Percentiles rank a stretch among this genome's conserved stretches.
These are phyloP conservation scores for Aspergillus sp. DNA, from an alignment of 2,329 filamentous ascomycete genomes.

Conservation along the genomic window DNA sequence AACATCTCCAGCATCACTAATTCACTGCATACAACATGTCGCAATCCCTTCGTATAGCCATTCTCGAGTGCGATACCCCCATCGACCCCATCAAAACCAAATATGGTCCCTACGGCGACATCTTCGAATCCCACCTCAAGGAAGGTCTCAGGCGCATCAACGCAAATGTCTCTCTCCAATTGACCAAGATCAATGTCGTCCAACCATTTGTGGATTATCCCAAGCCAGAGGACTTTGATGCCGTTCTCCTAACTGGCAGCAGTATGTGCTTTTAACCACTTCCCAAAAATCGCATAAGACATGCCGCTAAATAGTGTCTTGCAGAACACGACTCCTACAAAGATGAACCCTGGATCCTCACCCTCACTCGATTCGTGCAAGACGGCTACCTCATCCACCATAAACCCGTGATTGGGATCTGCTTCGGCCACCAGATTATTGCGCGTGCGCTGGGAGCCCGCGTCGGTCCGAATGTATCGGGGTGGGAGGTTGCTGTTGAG, in stretches of 20 bases:
- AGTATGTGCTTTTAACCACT: slow-evolving; percentile 23
- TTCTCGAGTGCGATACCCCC: slow-evolving; percentile 35
- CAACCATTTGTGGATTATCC: slow-evolving; percentile 21
- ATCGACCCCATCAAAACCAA: slow-evolving; percentile 24
- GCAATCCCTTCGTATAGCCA: slow-evolving; percentile 23
- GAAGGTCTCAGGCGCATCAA: slow-evolving; percentile 18
- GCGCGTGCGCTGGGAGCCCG: slow-evolving; percentile 44
- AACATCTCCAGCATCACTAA: no score
- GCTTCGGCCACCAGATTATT: slow-evolving; percentile 54
- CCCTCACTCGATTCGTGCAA: slow-evolving; percentile 45
- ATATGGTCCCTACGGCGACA: slow-evolving; percentile 27
- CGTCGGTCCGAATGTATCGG: slow-evolving; percentile 42
- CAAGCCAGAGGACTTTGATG: slow-evolving; percentile 25
- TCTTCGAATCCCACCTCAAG: slow-evolving; percentile 30
- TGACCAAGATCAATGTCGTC: slow-evolving; percentile 31
- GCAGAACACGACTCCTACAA: slow-evolving; percentile 45
- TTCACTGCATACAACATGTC: background rate
- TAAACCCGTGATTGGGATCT: slow-evolving; percentile 48
- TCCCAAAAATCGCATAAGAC: no score
- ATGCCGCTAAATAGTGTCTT: background rate
- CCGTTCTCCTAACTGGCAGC: slow-evolving; percentile 32
- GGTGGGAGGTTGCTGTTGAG: slow-evolving; percentile 52
- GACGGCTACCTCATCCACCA: slow-evolving; percentile 13
- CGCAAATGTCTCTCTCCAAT: slow-evolving; percentile 10
- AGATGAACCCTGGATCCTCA: slow-evolving; percentile 49